Evolutionary conservation across 2,329 filamentous ascomycete species (phyloP), one percentile per base, ranked within the genome.

Genomic region (Fusarium secorum): DNA sequence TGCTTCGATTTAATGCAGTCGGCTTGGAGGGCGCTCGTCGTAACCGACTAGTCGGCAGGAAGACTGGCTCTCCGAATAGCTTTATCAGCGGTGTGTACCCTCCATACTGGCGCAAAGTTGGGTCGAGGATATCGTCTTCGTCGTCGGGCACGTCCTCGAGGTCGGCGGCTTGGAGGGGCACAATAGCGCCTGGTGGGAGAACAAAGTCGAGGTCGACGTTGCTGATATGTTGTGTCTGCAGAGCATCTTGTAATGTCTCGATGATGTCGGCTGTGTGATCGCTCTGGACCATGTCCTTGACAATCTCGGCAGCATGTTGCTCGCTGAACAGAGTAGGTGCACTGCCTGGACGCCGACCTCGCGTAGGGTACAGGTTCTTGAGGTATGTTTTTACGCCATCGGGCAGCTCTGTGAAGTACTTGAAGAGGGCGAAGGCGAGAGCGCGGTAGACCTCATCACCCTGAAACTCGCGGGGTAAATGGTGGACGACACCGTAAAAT

Each of bases 371-470:
- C 39, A 84, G 81, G 74, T 85, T 86, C 73, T 86, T 89, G 79
- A 97, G 87, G 66, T 89, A 87, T 75, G 85, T 86, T 84, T 94
- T 97, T 78, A 94, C 91, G 39, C 87, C 85, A 59, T 92, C 88
- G 26, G 95, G 90, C 56, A 99, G 86, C 81, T 98, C 95, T 67
- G 89, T 88, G 79, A 98, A 98, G 85, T 98, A 99, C 80, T 97
- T 98, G 84, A 91, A 92, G 73, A 99, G 86, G 61, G 93, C 94
- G 81, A 98, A 97, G 51, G 95, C 96, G 60, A 99, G 87, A 22
- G 92, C 96, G 48, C 96, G 91, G 81, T 92, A 97, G 71, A 97
- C 87, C 81, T 98, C 95, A 79, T 98, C 95, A 76, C 95, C 95
- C 84, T 98, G 96, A 81, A 95, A 94, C 79, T 98, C 95, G 78